Conservation (phyloP, 2,329 filamentous ascomycete species). For the Coleophoma cylindrospora region DNA sequence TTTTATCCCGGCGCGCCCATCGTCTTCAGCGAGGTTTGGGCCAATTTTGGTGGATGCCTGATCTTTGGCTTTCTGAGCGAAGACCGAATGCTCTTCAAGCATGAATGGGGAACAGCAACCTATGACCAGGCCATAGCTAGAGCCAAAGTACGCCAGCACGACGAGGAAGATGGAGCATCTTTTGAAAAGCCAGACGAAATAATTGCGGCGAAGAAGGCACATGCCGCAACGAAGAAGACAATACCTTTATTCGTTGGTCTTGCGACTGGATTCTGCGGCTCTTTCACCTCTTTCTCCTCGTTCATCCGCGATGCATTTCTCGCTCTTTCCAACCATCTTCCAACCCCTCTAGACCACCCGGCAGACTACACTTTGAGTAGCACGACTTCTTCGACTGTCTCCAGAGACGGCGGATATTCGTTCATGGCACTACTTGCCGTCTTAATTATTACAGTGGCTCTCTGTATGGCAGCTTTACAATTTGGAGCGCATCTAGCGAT, state of each 20-base stretch:
- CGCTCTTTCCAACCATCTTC: conserved; percentile 70
- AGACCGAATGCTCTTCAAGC: conserved; percentile 68
- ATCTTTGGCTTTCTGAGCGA: conserved; percentile 83
- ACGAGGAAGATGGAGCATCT: conserved; percentile 31
- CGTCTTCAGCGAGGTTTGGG: conserved; percentile 73
- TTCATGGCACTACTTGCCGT: conserved; percentile 78
- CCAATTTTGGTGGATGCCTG: conserved; percentile 77
- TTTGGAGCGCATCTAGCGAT: conserved; percentile 72
- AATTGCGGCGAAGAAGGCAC: conserved; percentile 47
- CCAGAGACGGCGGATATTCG: conserved; percentile 69
- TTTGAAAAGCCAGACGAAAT: conserved; percentile 27
- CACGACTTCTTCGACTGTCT: conserved; percentile 29
- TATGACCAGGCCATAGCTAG: conserved; percentile 31
- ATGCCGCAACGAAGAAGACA: conserved; percentile 69
- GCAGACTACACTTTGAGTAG: conserved; percentile 27
- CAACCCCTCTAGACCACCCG: conserved; percentile 38
- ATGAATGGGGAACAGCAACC: conserved; percentile 53
- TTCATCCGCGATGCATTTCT: conserved; percentile 80
- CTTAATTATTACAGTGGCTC: conserved; percentile 63
- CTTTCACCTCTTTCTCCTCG: conserved; percentile 83
- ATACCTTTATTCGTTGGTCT: conserved; percentile 86
- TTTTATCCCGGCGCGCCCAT: conserved; percentile 74
- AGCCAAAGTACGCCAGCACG: conserved; percentile 26
- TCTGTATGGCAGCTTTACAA: conserved; percentile 66
- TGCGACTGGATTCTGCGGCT: conserved; percentile 82